Percentiles rank a stretch among this genome's conserved stretches.
These are phyloP conservation scores for Aureobasidium sp. DNA, from an alignment of 2,329 filamentous ascomycete genomes.

Conservation along the genomic window DNA sequence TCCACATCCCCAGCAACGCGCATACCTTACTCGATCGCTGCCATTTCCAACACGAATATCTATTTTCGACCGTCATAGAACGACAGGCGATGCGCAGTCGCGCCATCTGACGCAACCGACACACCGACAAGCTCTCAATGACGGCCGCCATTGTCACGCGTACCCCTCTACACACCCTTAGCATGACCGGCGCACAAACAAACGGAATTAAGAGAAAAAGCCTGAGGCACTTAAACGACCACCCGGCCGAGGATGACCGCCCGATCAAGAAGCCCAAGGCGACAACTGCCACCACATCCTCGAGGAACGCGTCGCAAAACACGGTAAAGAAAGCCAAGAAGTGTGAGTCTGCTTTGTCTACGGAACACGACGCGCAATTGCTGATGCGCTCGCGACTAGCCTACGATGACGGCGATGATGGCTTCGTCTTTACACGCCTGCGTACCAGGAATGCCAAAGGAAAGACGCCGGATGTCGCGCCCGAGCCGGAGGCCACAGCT, in stretches of 20 bases:
- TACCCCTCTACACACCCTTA: constrained; percentile 37
- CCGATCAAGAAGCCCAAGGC: constrained; percentile 34
- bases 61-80: background rate
- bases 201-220: constrained; percentile 33
- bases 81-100: constrained; percentile 4
- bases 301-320: constrained; percentile 26
- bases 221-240: constrained; percentile 36
- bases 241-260: constrained; percentile 34
- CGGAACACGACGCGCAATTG: background rate
- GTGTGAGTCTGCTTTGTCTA: constrained; percentile 2
- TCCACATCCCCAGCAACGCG: background rate
- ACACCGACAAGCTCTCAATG: constrained; percentile 10
- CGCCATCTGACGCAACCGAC: background rate
- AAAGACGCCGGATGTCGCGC: constrained; percentile 23
- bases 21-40: background rate
- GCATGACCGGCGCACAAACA: constrained; percentile 39
- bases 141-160: constrained; percentile 26
- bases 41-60: background rate
- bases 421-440: constrained; percentile 39
- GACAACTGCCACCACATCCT: constrained; percentile 27
- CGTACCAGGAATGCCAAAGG: constrained; percentile 25
- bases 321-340: constrained; percentile 18
- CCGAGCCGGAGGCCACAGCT: constrained; percentile 4
- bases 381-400: constrained; percentile 13
- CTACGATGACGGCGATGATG: constrained; percentile 41